Evolutionary conservation across 805 yeast species (phyloP).

Genomic region (Scheffersomyces lignosus): DNA sequence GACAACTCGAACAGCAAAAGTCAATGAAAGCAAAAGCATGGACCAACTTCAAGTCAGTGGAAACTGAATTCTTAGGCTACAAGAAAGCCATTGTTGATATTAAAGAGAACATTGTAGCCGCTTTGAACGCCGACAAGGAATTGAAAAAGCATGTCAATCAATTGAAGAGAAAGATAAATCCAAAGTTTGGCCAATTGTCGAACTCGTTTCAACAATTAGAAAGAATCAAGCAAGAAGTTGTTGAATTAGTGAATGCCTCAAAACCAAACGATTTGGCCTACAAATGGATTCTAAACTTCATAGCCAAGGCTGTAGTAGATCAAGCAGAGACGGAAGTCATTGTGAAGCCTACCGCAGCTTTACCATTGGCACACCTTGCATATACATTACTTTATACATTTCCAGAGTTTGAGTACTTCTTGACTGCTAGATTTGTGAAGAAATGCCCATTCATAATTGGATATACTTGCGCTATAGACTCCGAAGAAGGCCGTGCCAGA

Average conservation of each 20-base stretch:
- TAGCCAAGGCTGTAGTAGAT: slow-evolving; percentile 80
- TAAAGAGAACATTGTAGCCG: slow-evolving; percentile 57
- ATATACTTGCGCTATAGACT: slow-evolving; percentile 67
- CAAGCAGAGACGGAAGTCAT: slow-evolving; percentile 94
- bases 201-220: slow-evolving; percentile 62
- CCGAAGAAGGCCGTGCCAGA: slow-evolving; percentile 74
- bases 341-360: slow-evolving; percentile 72
- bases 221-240: slow-evolving; percentile 51
- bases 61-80: slow-evolving; percentile 45
- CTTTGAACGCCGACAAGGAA: slow-evolving; percentile 50
- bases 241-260: slow-evolving; percentile 49
- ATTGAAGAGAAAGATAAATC: slow-evolving; percentile 76
- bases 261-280: slow-evolving; percentile 52
- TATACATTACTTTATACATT: slow-evolving; percentile 48
- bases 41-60: slow-evolving; percentile 38
- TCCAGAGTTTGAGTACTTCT: slow-evolving; percentile 53
- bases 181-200: slow-evolving; percentile 90
- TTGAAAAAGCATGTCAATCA: slow-evolving; percentile 54
- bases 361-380: slow-evolving; percentile 75
- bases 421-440: slow-evolving; percentile 82
- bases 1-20: slow-evolving; percentile 14
- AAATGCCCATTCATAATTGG: slow-evolving; percentile 91
- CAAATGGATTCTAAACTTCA: slow-evolving; percentile 75
- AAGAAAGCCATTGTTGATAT: slow-evolving; percentile 56
- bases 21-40: slow-evolving; percentile 26